Evolutionary conservation across 305 asterid genomes (phyloP), one percentile per base, ranked within the genome.

Genomic region (Fraxinus xanthoxyloides): DNA sequence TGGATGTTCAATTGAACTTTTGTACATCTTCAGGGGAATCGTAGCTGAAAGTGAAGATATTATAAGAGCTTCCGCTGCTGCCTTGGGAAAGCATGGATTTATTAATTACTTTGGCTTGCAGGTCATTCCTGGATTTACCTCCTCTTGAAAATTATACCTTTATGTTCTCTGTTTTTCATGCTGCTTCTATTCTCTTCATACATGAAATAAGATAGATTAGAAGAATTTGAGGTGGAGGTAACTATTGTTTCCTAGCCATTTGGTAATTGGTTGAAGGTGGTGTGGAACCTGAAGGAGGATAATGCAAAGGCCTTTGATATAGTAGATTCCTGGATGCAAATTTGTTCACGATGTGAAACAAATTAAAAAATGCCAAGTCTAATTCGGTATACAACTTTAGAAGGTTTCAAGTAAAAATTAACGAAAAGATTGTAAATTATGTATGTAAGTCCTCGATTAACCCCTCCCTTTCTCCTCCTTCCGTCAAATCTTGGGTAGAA

Each of bases 61-160:
- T 78, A 87, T 96, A 69, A 88, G 81, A 85, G 94, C 90, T 81
- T 92, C 98, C 80, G 97, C 91, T 69, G 72, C 86, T 85, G 90
- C 97, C 83, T 88, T 96, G 73, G 94, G 94, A 82, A 80, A 90
- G 82, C 90, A 88, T 84, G 99, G 98, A 40, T 96, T 96, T 82
- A 90, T 96, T 82, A 96, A 96, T 87, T 96, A 94, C 88, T 96
- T 96, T 81, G 98, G 99, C 80, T 87, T 96, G 90, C 99, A 95
- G 95, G 98, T 92, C 81, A 72, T 76, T 56, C 75, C 59, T 81
- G 48, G 48, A 73, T 79, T 75, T 80, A 70, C 30, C 43, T 75
- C 59, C 69, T 77, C 79, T 72, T 31, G 65, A 69, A 69, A 12
- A 30, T 69, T 28, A 69, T 69, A 15, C 28, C 38, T 30, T 67